Percentiles rank a stretch among this genome's conserved stretches.
phyloP scores from a whole-genome alignment of 2,329 filamentous ascomycete species.

The Curvularia verruculosa region DNA sequence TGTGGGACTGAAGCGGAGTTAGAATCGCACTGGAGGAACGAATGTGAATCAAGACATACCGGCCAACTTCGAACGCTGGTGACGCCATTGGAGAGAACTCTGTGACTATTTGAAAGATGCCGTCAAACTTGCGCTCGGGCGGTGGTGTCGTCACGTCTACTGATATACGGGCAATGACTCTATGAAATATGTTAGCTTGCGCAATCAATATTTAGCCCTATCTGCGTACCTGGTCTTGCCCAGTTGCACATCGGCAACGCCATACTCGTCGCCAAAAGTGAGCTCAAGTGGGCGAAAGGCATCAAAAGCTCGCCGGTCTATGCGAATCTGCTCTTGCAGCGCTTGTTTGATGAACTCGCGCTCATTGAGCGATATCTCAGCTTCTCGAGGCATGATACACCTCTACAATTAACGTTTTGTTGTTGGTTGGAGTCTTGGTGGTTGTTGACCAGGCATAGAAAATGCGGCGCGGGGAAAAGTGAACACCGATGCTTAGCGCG shows the following conservation, averaged over 20 bases:
- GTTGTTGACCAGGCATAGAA: constrained; percentile 19
- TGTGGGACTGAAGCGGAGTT: constrained; percentile 63
- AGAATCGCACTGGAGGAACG: constrained; percentile 21
- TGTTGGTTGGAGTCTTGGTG: constrained; percentile 15
- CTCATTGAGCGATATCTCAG: constrained; percentile 87
- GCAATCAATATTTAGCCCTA: background rate
- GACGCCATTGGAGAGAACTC: constrained; percentile 93
- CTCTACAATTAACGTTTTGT: constrained; percentile 4
- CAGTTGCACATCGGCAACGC: constrained; percentile 82
- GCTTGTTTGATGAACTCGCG: constrained; percentile 84
- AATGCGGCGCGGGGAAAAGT: constrained; percentile 37
- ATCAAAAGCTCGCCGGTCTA: constrained; percentile 84
- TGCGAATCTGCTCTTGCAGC: constrained; percentile 76
- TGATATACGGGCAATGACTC: constrained; percentile 82
- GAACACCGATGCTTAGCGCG: constrained; percentile 23
- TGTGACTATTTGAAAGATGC: constrained; percentile 88
- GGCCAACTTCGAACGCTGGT: constrained; percentile 84
- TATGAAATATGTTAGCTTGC: constrained; percentile 49
- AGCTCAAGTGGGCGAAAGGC: constrained; percentile 79
- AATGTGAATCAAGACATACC: constrained; percentile 52
- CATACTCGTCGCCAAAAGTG: constrained; percentile 87
- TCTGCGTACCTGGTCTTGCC: constrained; percentile 81
- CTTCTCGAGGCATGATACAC: constrained; percentile 83
- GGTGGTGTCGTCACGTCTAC: constrained; percentile 87
- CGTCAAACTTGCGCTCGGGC: constrained; percentile 89